Conservation (phyloP, 345 rosid genomes). For the Gossypium raimondii region DNA sequence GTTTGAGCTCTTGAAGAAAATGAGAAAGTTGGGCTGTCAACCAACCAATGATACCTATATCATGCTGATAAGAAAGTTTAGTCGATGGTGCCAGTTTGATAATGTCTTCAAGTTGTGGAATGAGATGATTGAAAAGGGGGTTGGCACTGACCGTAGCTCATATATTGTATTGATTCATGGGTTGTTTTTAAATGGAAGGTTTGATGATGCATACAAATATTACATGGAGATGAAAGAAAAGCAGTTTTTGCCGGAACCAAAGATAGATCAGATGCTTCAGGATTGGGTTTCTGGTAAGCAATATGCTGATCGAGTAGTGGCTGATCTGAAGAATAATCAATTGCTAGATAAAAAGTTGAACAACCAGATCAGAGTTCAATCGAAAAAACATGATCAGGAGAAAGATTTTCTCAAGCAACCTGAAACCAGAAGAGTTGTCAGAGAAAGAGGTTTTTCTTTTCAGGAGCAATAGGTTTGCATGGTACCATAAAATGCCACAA, state of each 20-base stretch:
- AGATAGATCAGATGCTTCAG: constrained; percentile 63
- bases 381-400: constrained; percentile 30
- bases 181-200: constrained; percentile 70
- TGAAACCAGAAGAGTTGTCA: constrained; percentile 59
- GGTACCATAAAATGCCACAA: constrained; percentile 10
- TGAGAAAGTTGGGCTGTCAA: constrained; percentile 64
- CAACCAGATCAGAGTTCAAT: constrained; percentile 19
- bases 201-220: constrained; percentile 70
- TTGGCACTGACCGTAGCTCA: constrained; percentile 72
- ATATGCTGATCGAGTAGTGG: constrained; percentile 31
- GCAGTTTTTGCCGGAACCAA: constrained; percentile 58
- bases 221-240: constrained; percentile 77
- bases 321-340: constrained; percentile 26
- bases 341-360: constrained; percentile 13
- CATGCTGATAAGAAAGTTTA: constrained; percentile 83
- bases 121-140: constrained; percentile 61
- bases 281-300: constrained; percentile 62
- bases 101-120: constrained; percentile 66
- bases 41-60: constrained; percentile 72
- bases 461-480: constrained; percentile 44
- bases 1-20: constrained; percentile 66
- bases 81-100: constrained; percentile 78
- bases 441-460: constrained; percentile 65
- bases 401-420: constrained; percentile 51
- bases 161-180: constrained; percentile 89